Evolutionary conservation across 805 yeast genomes (phyloP), one percentile per base, ranked within the genome.

Genomic region (Candida morakotiae): DNA sequence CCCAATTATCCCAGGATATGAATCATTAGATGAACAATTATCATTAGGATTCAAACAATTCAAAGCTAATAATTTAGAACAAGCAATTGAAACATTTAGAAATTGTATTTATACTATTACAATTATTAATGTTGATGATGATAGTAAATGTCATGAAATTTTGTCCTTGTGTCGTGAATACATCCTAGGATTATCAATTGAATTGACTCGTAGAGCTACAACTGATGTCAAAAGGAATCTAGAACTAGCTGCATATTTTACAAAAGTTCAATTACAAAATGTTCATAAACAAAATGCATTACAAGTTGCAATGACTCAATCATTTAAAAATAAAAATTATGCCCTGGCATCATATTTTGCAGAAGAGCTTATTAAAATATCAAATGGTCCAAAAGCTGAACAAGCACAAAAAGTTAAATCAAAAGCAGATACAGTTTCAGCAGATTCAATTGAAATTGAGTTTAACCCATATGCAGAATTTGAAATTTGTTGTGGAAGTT

Each of bases 211-310:
- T 64, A 87, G 98, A 64, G 86, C 83, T 22, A 71, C 81, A 9
- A 73, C 74, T 21, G 81, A 81, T 43, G 69, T 83, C 38, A 83
- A 87, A 61, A 83, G 98, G 45, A 89, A 87, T 60, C 72, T 93
- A 55, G 98, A 93, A 62, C 69, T 93, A 48, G 98, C 98, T 5
- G 94, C 98, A 1, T 91, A 91, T 64, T 94, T 93, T 70, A 87
- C 98, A 10, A 81, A 77, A 55, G 82, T 89, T 19, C 77, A 83
- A 46, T 73, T 93, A 49, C 87, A 83, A 46, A 81, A 85, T 24
- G 82, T 83, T 6, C 98, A 93, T 62, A 77, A 83, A 42, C 77
- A 83, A 37, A 83, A 87, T 54, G 96, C 98, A 9, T 71, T 88
- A 51, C 94, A 87, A 59, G 96, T 88, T 39, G 98, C 99, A 27